Base-by-base conservation (phyloP, 2,329 filamentous ascomycete genomes). In the Penicillium sp. region DNA sequence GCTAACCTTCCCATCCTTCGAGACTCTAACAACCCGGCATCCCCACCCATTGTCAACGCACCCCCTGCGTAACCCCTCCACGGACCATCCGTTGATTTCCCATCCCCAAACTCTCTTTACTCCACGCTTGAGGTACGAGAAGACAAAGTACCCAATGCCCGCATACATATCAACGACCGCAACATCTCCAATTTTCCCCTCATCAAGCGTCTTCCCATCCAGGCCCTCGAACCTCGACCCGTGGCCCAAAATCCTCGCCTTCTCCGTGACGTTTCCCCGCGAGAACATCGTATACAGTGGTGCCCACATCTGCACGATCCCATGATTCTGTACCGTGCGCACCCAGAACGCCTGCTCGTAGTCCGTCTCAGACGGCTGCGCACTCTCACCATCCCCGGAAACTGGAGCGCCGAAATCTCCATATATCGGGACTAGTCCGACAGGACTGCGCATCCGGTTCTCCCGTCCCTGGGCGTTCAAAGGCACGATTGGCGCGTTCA, bases 221-320 rank as follows among this genome's bases (percentile, higher is more conserved):
- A 77, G 51, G 7, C 74, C 73, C 54, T 71, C 78, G 64, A 81
- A 75, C 15, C 59, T 69, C 7, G 7, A 72, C 7, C 79, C 74
- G 1, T 84, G 67, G 0, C 73, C 74, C 5, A 96, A 77, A 1
- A 97, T 78, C 13, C 94, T 83, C 0, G 90, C 88, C 75, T 97
- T 98, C 78, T 98, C 94, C 55, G 88, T 90, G 62, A 97, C 83
- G 76, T 97, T 98, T 3, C 94, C 93, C 1, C 93, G 86, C 65
- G 90, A 93, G 75, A 98, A 98, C 93, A 97, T 97, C 29, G 93
- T 96, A 83, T 92, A 93, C 0, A 89, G 79, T 15, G 94, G 94
- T 1, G 93, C 91, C 93, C 93, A 98, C 2, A 85, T 89, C 79
- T 98, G 94, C 41, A 81, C 78, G 61, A 98, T 90, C 2, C 90